Conservation (phyloP, 1,284 basidiomycete genomes). For the Phellopilus nigrolimitatus region DNA sequence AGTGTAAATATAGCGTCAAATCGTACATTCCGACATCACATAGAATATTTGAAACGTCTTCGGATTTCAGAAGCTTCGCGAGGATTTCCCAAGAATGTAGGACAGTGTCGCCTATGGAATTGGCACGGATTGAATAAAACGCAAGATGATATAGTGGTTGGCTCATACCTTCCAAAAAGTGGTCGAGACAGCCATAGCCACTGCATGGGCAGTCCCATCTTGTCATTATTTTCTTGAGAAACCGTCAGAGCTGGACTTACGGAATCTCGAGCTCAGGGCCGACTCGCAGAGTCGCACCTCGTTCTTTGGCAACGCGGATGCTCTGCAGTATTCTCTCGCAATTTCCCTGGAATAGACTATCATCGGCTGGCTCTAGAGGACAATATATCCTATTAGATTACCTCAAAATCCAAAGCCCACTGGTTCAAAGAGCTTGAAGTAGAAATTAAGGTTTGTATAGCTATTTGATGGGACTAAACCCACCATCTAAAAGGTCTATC, state of each 20-base stretch:
- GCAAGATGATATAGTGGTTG: neutral
- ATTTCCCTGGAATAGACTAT: constrained; percentile 62
- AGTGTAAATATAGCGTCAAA: neutral
- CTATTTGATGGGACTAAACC: constrained; percentile 12
- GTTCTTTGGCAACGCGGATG: constrained; percentile 81
- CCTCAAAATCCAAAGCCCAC: constrained; percentile 94
- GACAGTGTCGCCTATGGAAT: constrained; percentile 74
- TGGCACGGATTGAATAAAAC: neutral
- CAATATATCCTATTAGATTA: constrained; percentile 26
- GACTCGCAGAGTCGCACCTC: constrained; percentile 91
- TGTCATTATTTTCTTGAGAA: neutral
- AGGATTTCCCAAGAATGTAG: constrained; percentile 97
- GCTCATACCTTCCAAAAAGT: constrained; percentile 78
- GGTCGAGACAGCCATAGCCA: constrained; percentile 93
- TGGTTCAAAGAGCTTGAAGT: constrained; percentile 83
- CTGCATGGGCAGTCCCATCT: constrained; percentile 34
- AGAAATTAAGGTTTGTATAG: neutral
- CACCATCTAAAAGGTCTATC: constrained; percentile 38
- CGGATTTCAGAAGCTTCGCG: constrained; percentile 77
- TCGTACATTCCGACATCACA: constrained; percentile 93
- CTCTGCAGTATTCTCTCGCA: constrained; percentile 87
- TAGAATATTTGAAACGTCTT: constrained; percentile 73
- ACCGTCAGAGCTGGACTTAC: constrained; percentile 40
- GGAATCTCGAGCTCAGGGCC: constrained; percentile 99
- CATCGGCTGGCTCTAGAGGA: neutral